Base-by-base conservation (phyloP, 2,329 filamentous ascomycete species). In the Botrytis elliptica region DNA sequence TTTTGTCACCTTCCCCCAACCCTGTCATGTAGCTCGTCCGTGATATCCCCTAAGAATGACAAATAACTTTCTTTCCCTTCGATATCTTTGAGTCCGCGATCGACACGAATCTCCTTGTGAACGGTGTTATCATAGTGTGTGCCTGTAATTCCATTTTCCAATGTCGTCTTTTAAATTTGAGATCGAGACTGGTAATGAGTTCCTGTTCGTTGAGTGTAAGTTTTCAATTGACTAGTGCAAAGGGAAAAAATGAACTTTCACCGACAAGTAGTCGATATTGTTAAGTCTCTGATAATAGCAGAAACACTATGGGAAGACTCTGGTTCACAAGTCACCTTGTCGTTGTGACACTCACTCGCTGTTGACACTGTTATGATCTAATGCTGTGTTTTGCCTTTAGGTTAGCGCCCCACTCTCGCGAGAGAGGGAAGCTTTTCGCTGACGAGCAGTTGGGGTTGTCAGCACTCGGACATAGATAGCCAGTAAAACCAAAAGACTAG, bases 131-230 rank as follows among this genome's bases (percentile, higher is more conserved):
- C n/a, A 25, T 18, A 55, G n/a, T 29, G 8, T 10, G 5, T 29
- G 6, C 1, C 6, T 55, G 6, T 29, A 0, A n/a, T 8, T 18
- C 14, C 2, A 8, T 0, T 14, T 16, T 29, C 0, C 0, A 12
- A 55, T 8, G 5, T 9, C n/a, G 25, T 18, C 6, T 16, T 16
- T 6, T 8, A 4, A 8, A 8, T 29, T 6, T 12, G 52, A 16
- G 0, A 29, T 7, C n/a, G 12, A 29, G 25, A 59, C 18, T 36
- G 1, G 6, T 25, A 1, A 22, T 20, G 29, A 36, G 29, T 22
- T 59, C 3, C 55, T 59, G 5, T 57, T 14, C 10, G 18, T 10
- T 33, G 16, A 7, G 29, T 59, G 12, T 29, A 29, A 57, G 4
- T 16, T 7, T 20, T 16, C 9, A 5, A 18, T 33, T 16, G 3